phyloP scores from a whole-genome alignment of 768 basidiomycete species.

The Naganishia randhawae region DNA sequence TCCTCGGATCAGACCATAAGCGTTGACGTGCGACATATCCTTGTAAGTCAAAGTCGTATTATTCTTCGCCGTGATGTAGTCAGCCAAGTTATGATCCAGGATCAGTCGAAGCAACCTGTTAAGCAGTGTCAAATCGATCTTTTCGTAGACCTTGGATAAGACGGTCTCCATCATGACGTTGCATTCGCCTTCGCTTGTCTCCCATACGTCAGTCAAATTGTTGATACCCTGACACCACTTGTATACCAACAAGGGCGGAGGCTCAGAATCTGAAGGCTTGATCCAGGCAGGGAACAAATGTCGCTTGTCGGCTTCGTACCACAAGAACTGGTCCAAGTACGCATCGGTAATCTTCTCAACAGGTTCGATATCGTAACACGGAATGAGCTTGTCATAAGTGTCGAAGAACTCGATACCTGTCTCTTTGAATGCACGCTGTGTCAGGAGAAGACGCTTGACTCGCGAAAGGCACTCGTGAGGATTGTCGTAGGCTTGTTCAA shows the following conservation, averaged over 20 bases:
- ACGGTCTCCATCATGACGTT: slow-evolving; percentile 99
- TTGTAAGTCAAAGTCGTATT: slow-evolving; percentile 92
- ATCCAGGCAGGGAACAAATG: slow-evolving; percentile 98
- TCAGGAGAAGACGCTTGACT: slow-evolving; percentile 92
- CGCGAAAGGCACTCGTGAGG: slow-evolving; percentile 98
- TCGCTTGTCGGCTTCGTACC: slow-evolving; percentile 98
- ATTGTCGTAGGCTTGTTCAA: slow-evolving; percentile 99
- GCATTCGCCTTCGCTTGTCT: slow-evolving; percentile 95
- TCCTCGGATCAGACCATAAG: slow-evolving; percentile 92
- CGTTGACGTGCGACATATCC: slow-evolving; percentile 97
- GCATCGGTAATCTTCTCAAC: slow-evolving; percentile 99
- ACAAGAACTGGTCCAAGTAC: slow-evolving; percentile 97
- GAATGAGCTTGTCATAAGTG: slow-evolving; percentile 69
- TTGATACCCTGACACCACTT: slow-evolving; percentile 99
- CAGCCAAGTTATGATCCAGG: slow-evolving; percentile 96
- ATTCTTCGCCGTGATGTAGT: slow-evolving; percentile 99
- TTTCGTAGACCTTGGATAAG: slow-evolving; percentile 95
- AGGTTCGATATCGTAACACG: slow-evolving; percentile 98
- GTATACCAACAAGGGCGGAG: slow-evolving; percentile 92
- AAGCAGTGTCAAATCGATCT: slow-evolving; percentile 92
- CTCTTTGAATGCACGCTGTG: slow-evolving; percentile 98
- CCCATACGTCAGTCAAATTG: slow-evolving; percentile 97
- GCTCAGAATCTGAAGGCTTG: slow-evolving; percentile 95
- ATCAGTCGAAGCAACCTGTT: slow-evolving; percentile 94
- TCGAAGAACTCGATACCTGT: slow-evolving; percentile 67